Evolutionary conservation across 129 eudicot genomes (phyloP).

Genomic region (Solidago caesia): DNA sequence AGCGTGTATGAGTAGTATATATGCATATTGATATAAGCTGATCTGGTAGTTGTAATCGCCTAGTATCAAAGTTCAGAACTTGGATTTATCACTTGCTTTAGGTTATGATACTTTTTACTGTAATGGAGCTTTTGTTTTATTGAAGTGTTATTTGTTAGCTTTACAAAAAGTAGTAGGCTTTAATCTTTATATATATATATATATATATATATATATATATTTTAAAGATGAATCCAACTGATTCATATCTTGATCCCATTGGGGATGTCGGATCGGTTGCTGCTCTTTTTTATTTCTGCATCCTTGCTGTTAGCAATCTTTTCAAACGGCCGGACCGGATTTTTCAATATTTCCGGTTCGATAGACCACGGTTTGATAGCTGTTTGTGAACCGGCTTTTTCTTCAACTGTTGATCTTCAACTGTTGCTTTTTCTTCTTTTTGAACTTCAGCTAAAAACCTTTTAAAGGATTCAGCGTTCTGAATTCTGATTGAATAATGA

Average conservation of each 20-base stretch:
- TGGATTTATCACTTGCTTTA: constrained; percentile 6
- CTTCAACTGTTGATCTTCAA: no score
- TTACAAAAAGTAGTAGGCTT: not conserved
- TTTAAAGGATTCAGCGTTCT: no score
- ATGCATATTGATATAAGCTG: constrained; percentile 10
- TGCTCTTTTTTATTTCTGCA: not conserved
- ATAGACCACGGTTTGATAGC: no score
- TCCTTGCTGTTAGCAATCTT: no score
- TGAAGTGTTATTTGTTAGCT: not conserved
- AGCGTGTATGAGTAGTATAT: constrained; percentile 42
- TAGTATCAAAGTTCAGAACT: constrained; percentile 9
- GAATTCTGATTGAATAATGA: no score
- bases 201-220: not conserved
- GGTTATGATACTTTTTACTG: constrained; percentile 6
- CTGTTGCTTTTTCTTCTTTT: no score
- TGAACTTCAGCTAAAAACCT: no score
- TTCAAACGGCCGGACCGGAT: no score
- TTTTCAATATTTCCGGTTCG: no score
- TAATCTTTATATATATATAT: not conserved
- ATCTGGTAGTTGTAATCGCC: constrained; percentile 16
- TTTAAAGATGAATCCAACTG: not conserved
- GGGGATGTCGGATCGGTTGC: not conserved
- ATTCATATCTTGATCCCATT: not conserved
- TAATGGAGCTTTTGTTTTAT: constrained; percentile 10
- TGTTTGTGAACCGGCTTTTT: no score